A percentile compares a stretch with the other conserved stretches of the same genome.
Conservation (phyloP, 2,329 filamentous ascomycete species). For the Phialocephala subalpina region DNA sequence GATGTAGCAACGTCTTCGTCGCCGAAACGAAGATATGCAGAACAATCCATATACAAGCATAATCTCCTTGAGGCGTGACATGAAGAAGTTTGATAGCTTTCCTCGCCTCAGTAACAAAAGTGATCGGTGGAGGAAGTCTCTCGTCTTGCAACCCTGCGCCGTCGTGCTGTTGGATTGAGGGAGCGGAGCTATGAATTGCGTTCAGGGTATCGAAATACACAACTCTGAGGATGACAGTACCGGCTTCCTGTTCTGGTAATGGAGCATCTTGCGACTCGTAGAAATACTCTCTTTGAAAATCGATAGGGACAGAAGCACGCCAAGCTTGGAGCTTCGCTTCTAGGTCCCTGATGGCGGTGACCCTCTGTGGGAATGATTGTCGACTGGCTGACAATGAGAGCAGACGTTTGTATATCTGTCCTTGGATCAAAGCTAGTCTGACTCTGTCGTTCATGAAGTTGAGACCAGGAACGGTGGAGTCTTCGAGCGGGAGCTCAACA, state of each 20-base stretch:
- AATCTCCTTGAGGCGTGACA: conserved; percentile 29
- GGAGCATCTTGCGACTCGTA: background rate
- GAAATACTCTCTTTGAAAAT: conserved; percentile 23
- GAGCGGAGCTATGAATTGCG: conserved; percentile 24
- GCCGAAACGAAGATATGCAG: conserved; percentile 35
- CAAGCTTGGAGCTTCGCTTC: conserved; percentile 27
- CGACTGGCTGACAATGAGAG: conserved; percentile 34
- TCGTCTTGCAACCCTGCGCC: background rate
- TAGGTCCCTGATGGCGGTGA: conserved; percentile 25
- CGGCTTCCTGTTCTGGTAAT: conserved; percentile 2
- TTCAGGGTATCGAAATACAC: conserved; percentile 30
- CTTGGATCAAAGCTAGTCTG: conserved; percentile 37
- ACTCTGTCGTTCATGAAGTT: conserved; percentile 30
- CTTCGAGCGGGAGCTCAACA: conserved; percentile 32
- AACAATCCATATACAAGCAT: conserved; percentile 32
- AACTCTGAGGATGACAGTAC: conserved; percentile 25
- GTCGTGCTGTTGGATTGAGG: background rate
- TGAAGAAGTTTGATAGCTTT: conserved; percentile 30
- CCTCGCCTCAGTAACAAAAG: conserved; percentile 27
- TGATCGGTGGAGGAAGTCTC: conserved; percentile 19
- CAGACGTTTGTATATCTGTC: conserved; percentile 37
- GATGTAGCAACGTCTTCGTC: conserved; percentile 27
- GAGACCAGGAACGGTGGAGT: background rate
- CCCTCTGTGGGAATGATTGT: conserved; percentile 24
- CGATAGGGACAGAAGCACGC: conserved; percentile 25